Conservation (phyloP, 106 monocot species). For the Hemerocallis citrina region DNA sequence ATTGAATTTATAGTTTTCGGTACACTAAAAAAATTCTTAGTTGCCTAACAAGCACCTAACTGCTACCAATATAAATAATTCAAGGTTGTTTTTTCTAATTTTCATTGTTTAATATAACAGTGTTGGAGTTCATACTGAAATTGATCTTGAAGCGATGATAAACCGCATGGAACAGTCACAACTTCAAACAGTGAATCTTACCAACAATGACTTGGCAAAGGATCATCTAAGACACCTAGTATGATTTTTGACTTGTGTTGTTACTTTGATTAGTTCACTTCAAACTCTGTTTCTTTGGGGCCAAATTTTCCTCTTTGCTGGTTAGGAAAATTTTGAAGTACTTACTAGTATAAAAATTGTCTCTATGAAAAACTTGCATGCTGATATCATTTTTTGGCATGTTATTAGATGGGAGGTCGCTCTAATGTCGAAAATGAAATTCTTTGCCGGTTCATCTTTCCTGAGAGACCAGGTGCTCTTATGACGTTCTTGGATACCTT, state of each 20-base stretch:
- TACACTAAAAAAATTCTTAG: too few species aligned
- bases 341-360: not conserved
- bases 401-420: slow-evolving; percentile 73
- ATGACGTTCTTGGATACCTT: slow-evolving; percentile 89
- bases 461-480: slow-evolving; percentile 81
- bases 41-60: too few species aligned
- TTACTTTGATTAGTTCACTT: not conserved
- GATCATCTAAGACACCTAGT: slow-evolving; percentile 90
- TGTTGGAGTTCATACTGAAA: slow-evolving; percentile 83
- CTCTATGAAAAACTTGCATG: not conserved
- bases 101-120: slow-evolving; percentile 29
- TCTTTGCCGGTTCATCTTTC: slow-evolving; percentile 79
- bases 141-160: slow-evolving; percentile 62
- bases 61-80: not conserved
- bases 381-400: not conserved
- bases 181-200: slow-evolving; percentile 67
- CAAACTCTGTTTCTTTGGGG: too few species aligned
- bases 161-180: slow-evolving; percentile 45
- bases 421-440: slow-evolving; percentile 78
- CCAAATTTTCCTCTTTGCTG: too few species aligned
- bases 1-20: not conserved
- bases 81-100: not conserved
- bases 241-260: slow-evolving; percentile 8
- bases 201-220: slow-evolving; percentile 88
- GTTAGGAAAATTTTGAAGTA: too few species aligned